Evolutionary conservation across 495 filamentous ascomycete genomes (phyloP), one percentile per base, ranked within the genome.

Genomic region (Penicillium flavigenum): DNA sequence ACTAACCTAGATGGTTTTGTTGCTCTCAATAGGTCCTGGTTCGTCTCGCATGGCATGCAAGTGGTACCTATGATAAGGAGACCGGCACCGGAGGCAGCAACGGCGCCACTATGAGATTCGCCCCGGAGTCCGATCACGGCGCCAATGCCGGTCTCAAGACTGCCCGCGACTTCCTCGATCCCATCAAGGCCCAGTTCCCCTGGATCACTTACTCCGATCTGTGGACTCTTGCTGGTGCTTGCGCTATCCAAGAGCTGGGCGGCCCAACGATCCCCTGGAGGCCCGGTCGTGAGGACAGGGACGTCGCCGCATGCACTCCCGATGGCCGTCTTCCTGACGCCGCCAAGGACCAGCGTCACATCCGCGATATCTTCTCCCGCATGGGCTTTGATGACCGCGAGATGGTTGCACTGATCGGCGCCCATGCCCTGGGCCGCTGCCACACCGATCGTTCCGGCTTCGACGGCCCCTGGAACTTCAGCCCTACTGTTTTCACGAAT

Each of bases 341-440:
- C 48, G 60, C 84, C 60, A 86, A 97, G 81, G 88, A 82, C 58
- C 83, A 88, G 56, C 80, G 82, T 59, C 94, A 98, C 76, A 80
- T 98, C 68, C 88, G 94, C 56, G 84, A 86, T 73, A 89, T 98
- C 81, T 98, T 98, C 82, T 82, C 84, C 72, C 90, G 93, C 72
- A 97, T 97, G 92, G 94, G 94, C 57, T 98, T 98, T 82, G 87
- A 95, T 74, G 94, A 98, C 78, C 88, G 87, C 48, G 93, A 98
- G 74, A 97, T 97, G 64, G 92, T 97, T 31, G 94, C 94, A 29
- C 81, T 98, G 56, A 76, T 78, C 29, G 94, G 94, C 59, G 94
- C 91, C 34, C 94, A 98, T 80, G 91, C 94, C 19, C 81, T 98
- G 11, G 94, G 94, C 43, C 87, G 94, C 42, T 96, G 91, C 76